phyloP scores from a whole-genome alignment of 371 early-diverging fungal species.

The Encephalitozoon cuniculi region DNA sequence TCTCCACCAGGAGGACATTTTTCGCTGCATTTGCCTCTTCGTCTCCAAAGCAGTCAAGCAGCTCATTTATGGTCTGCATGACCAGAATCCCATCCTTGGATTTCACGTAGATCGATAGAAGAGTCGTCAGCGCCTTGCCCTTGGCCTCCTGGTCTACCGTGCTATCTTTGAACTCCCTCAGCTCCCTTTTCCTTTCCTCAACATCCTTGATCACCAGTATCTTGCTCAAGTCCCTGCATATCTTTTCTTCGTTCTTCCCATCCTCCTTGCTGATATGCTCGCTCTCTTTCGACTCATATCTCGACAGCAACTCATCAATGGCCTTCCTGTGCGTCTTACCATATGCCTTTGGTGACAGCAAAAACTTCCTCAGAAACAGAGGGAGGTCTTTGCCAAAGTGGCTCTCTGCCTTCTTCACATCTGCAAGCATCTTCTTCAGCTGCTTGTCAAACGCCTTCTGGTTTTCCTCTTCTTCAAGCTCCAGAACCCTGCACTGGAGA shows the following conservation, averaged over 20 bases:
- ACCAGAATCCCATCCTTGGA: background rate
- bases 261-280: constrained; percentile 22
- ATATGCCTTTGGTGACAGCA: constrained; percentile 14
- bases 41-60: background rate
- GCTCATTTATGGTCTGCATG: constrained; percentile 4
- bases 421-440: constrained; percentile 47
- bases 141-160: background rate
- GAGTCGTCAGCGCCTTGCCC: background rate
- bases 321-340: constrained; percentile 1
- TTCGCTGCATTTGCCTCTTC: background rate
- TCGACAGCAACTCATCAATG: constrained; percentile 19
- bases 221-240: constrained; percentile 20
- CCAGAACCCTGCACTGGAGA: constrained; percentile 18
- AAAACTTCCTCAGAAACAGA: constrained; percentile 13
- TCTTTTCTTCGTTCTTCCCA: constrained; percentile 11
- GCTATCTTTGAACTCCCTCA: background rate
- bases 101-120: constrained; percentile 32
- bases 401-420: constrained; percentile 27
- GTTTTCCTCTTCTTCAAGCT: constrained; percentile 14
- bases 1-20: background rate
- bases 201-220: constrained; percentile 25
- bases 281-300: constrained; percentile 4
- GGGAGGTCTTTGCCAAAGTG: background rate
- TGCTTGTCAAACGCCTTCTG: constrained; percentile 46
- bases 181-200: background rate